Evolutionary conservation across 805 yeast species (phyloP), one percentile per base, ranked within the genome.

Genomic region (Naumovozyma castellii): DNA sequence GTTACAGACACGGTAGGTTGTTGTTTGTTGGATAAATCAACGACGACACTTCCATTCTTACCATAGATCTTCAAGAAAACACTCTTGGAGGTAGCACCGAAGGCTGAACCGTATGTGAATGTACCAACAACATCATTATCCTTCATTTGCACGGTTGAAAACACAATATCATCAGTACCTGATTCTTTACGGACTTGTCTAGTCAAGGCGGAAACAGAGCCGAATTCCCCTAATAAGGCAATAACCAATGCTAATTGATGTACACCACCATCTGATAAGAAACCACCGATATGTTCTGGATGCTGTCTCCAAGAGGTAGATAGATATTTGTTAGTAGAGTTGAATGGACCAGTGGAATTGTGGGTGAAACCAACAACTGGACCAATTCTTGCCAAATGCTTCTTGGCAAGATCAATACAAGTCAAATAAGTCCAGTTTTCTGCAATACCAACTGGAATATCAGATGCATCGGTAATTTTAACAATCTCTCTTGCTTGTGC

Each of bases 271-370:
- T 90, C 97, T 43, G 90, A 80, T 52, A 90, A 68, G 63, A 70
- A 88, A 0, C 97, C 97, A 40, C 97, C 97, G 49, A 87, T 74
- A 58, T 90, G 97, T 61, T 85, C 80, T 25, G 97, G 97, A 36
- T 79, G 70, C 57, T 73, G 76, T 71, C 97, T 80, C 97, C 97
- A 90, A 13, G 78, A 40, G 2, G 97, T 88, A 17, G 66, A 59
- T 43, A 77, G 57, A 54, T 82, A 84, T 55, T 80, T 75, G 64
- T 73, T 78, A 41, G 64, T 53, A 22, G 66, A 67, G 48, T 74
- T 71, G 68, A 78, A 84, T 8, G 85, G 75, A 19, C 92, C 92
- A 2, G 90, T 81, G 10, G 87, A 69, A 42, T 72, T 73, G 61
- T 80, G 83, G 5, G 83, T 76, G 63, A 84, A 84, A 1, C 83